Conservation (phyloP, 345 rosid species). For the Carallia brachiata region DNA sequence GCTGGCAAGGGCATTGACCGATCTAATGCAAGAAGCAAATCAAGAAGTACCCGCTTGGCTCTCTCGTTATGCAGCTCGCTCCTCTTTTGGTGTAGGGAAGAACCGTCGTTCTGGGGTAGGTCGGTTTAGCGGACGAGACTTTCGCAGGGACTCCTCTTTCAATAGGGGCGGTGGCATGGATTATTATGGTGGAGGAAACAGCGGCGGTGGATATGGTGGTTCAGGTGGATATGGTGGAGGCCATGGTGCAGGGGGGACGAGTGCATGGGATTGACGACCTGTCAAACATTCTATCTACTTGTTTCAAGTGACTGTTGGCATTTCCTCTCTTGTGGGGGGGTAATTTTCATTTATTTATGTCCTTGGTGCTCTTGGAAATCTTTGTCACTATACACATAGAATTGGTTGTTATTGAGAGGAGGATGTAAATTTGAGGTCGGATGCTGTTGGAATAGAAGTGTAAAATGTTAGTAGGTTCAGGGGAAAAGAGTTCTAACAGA, state of each 20-base stretch:
- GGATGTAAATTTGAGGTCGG: constrained; percentile 31
- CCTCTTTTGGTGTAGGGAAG: constrained; percentile 55
- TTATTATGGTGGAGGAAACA: constrained; percentile 55
- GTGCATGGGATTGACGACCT: constrained; percentile 68
- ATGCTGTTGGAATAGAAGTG: constrained; percentile 27
- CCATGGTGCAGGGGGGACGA: constrained; percentile 51
- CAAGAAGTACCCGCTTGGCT: constrained; percentile 98
- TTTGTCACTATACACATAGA: constrained; percentile 25
- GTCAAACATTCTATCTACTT: constrained; percentile 6
- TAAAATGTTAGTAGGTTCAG: constrained; percentile 36
- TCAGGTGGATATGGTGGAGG: constrained; percentile 28
- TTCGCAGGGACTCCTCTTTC: constrained; percentile 64
- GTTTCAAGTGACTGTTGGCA: constrained; percentile 21
- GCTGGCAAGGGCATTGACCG: constrained; percentile 65
- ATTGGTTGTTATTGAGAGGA: constrained; percentile 30
- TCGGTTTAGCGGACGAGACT: constrained; percentile 90
- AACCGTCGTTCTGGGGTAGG: constrained; percentile 83
- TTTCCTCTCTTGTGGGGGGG: constrained; percentile 18
- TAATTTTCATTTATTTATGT: constrained; percentile 2
- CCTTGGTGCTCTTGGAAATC: constrained; percentile 15
- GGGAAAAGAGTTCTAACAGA: constrained; percentile 22
- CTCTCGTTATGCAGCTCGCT: constrained; percentile 70
- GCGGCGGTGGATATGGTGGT: constrained; percentile 22
- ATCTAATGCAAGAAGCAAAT: constrained; percentile 89
- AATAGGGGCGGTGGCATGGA: constrained; percentile 55